Base-by-base conservation (phyloP, 495 filamentous ascomycete species). In the Neurospora sp. region DNA sequence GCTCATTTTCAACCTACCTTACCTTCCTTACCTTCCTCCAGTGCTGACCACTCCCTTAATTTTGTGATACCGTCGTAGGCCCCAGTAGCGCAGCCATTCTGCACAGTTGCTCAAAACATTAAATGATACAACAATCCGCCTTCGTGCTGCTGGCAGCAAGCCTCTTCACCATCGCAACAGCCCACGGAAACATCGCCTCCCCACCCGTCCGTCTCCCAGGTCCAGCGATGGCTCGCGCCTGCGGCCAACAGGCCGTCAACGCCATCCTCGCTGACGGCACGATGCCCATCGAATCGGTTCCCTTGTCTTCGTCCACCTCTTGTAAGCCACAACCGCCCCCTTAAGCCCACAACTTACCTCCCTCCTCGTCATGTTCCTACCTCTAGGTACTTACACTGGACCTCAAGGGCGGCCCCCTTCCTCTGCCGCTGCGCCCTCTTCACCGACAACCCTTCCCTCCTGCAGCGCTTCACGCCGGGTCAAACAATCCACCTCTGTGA, bases 381-480 rank as follows among this genome's bases (percentile, higher is more conserved):
- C 22, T 37, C 35, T 37, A 37, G 10, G 7, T 31, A 16, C 69
- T 70, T 14, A 72, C 68, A 53, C 65, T n/a, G 6, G 37, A 8
- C 47, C 18, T 44, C n/a, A 42, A 40, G 72, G 75, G 78, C 75
- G 75, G 77, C 59, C 69, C 69, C 79, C 40, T 72, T 71, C 71
- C 85, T 90, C 39, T 92, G 91, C 89, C 89, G 90, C 74, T 90
- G 91, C 72, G 86, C 89, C 78, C 84, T 91, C 77, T 90, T 87
- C 80, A 87, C 77, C 70, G 90, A 92, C 83, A 91, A 92, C 85
- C 84, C 74, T 42, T 86, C 80, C 77, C 87, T 89, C 72, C 84
- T 92, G 39, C 85, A 90, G 75, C 81, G 80, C 18, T 91, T 88
- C 81, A 82, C 78, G 1, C 82, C 86, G 4, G 90, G 90, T 53